Conservation (phyloP, 768 basidiomycete genomes). For the Clitopilus hobsonii region DNA sequence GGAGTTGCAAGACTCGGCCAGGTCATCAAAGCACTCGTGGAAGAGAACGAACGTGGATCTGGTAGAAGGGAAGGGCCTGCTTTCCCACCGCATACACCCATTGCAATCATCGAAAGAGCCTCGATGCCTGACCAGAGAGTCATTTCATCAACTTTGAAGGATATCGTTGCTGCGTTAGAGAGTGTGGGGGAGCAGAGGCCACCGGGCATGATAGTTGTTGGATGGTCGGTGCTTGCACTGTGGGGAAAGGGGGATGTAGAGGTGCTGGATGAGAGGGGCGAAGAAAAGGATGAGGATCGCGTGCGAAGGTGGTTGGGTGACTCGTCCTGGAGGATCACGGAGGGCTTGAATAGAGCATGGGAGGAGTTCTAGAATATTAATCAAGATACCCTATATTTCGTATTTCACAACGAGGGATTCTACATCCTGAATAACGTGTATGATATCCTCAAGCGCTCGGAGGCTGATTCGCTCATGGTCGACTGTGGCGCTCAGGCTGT, state of each 20-base stretch:
- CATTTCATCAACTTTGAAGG: slow-evolving; percentile 68
- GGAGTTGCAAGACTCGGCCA: slow-evolving; percentile 82
- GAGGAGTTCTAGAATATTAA: slow-evolving; percentile 21
- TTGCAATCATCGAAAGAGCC: slow-evolving; percentile 94
- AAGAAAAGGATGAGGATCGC: slow-evolving; percentile 38
- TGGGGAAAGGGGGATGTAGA: slow-evolving; percentile 67
- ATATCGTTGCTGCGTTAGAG: slow-evolving; percentile 68
- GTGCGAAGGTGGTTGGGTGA: slow-evolving; percentile 60
- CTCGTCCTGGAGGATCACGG: slow-evolving; percentile 53
- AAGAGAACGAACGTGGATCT: slow-evolving; percentile 7
- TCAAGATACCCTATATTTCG: no score
- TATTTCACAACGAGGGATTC: no score
- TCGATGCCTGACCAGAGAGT: slow-evolving; percentile 91
- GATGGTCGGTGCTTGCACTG: slow-evolving; percentile 83
- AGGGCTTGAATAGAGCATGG: slow-evolving; percentile 52
- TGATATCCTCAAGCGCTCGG: no score
- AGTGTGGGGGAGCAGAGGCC: slow-evolving; percentile 82
- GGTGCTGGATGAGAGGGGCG: slow-evolving; percentile 59
- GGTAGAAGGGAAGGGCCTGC: slow-evolving; percentile 33
- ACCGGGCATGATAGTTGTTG: slow-evolving; percentile 94
- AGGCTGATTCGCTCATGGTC: no score
- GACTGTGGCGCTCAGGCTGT: no score
- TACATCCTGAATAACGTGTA: no score
- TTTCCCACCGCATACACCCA: slow-evolving; percentile 77
- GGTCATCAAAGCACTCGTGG: slow-evolving; percentile 59